Conservation (phyloP, 1,284 basidiomycete species). For the Puccinia novopanici region DNA sequence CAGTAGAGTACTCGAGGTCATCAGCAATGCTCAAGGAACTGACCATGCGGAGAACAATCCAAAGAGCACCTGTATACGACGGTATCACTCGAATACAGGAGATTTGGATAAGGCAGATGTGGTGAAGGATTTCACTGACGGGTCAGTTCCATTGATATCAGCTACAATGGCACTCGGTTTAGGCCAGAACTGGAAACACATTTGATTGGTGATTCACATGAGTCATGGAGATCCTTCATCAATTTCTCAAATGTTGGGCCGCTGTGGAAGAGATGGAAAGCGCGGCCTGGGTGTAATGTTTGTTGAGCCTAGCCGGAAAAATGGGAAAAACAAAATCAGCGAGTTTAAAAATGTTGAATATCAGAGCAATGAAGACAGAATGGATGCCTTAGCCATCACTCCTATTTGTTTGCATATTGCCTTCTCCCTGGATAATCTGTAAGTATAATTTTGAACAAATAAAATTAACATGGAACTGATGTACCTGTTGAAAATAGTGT, state of each 20-base stretch:
- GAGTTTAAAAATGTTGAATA: too few relatives aligned
- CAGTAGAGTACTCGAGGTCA: neutral
- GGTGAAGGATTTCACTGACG: neutral
- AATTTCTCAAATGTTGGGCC: too few relatives aligned
- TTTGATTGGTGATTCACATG: neutral
- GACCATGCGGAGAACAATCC: too few relatives aligned
- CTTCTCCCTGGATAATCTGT: too few relatives aligned
- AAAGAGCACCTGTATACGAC: too few relatives aligned
- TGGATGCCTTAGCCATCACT: conserved; percentile 17
- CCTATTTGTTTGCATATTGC: conserved; percentile 9
- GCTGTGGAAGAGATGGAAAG: too few relatives aligned
- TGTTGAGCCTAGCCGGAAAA: neutral
- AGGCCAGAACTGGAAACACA: conserved; percentile 10
- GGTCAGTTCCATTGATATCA: neutral
- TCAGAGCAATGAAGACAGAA: neutral
- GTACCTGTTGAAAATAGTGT: neutral
- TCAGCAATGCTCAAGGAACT: neutral
- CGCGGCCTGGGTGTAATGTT: neutral
- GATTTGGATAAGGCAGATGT: neutral
- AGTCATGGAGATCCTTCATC: too few relatives aligned
- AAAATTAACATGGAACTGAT: too few relatives aligned
- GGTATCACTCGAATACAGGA: conserved; percentile 8
- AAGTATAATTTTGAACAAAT: too few relatives aligned
- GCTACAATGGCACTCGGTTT: conserved; percentile 7
- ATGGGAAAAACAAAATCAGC: neutral